These are phyloP conservation scores for Heteromeles arbutifolia DNA, from an alignment of 306 rosid species.

Conservation along the genomic window DNA sequence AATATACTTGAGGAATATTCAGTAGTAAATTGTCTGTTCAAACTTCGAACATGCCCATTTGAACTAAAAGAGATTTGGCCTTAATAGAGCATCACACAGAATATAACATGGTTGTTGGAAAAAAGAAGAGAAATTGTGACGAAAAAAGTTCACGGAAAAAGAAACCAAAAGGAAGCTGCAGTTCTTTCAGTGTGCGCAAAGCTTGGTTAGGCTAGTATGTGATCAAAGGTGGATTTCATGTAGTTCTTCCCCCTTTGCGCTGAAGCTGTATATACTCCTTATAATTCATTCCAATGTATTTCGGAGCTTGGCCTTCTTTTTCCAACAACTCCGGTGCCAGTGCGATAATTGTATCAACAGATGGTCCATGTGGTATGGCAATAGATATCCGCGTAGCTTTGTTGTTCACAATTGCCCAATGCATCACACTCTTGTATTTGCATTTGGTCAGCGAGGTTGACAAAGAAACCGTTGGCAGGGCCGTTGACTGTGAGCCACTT, in stretches of 20 bases:
- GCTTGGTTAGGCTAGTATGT: constrained; percentile 5
- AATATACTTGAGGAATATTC: too few relatives aligned
- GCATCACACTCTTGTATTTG: constrained; percentile 43
- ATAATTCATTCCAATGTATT: constrained; percentile 30
- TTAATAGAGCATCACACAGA: too few relatives aligned
- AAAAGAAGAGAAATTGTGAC: too few relatives aligned
- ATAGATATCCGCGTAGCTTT: constrained; percentile 41
- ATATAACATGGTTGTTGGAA: too few relatives aligned
- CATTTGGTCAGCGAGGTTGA: constrained; percentile 16
- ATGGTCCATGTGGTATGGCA: constrained; percentile 35
- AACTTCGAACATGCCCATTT: too few relatives aligned
- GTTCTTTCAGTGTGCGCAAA: background rate
- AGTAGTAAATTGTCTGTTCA: too few relatives aligned
- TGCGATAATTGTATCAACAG: constrained; percentile 34
- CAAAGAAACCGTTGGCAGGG: constrained; percentile 13
- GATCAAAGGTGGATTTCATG: constrained; percentile 6
- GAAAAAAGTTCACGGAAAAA: too few relatives aligned
- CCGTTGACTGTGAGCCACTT: constrained; percentile 13
- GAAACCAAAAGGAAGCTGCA: too few relatives aligned
- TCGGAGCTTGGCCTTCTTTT: constrained; percentile 22
- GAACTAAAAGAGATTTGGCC: too few relatives aligned
- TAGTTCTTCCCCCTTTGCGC: constrained; percentile 12
- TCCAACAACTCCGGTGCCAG: constrained; percentile 36
- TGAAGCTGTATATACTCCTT: constrained; percentile 35
- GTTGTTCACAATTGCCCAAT: constrained; percentile 36